These are phyloP conservation scores for Nakazawaea ernobii DNA, from an alignment of 805 yeast genomes.

Conservation along the genomic window DNA sequence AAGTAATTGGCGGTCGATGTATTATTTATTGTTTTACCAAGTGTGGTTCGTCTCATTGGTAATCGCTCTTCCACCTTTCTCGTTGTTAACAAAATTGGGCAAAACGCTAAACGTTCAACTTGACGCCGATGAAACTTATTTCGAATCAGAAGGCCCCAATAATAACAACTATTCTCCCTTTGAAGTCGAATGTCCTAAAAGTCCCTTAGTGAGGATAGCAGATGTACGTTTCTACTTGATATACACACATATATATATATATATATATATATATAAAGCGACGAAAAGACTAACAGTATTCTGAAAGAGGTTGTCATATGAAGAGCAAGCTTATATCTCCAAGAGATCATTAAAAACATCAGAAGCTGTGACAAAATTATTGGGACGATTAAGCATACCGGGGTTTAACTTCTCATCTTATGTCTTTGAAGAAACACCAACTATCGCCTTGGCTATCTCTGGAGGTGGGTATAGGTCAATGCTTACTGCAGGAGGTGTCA, in stretches of 20 bases:
- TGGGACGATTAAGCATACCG: slow-evolving; percentile 19
- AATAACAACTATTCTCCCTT: slow-evolving; percentile 18
- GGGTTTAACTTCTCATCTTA: slow-evolving; percentile 15
- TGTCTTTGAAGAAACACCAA: slow-evolving; percentile 13
- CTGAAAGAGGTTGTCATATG: slow-evolving; percentile 1
- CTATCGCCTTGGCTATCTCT: slow-evolving; percentile 36
- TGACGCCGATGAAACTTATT: neutral
- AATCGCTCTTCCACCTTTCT: too few relatives aligned
- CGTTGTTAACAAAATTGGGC: neutral
- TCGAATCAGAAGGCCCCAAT: neutral
- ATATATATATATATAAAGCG: too few relatives aligned
- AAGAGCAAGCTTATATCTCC: slow-evolving; percentile 19
- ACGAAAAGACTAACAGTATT: slow-evolving; percentile 15
- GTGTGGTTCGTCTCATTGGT: too few relatives aligned
- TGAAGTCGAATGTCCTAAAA: slow-evolving; percentile 21
- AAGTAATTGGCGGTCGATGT: too few relatives aligned
- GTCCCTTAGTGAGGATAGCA: slow-evolving; percentile 18
- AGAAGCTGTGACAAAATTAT: slow-evolving; percentile 16
- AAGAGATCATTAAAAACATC: slow-evolving; percentile 20
- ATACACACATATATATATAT: too few relatives aligned
- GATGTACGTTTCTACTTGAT: slow-evolving; percentile 20
- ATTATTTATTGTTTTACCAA: too few relatives aligned
- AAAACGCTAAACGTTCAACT: neutral
- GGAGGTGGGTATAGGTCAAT: slow-evolving; percentile 58
- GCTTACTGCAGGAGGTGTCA: slow-evolving; percentile 51